Percentiles rank a stretch among this genome's conserved stretches.
Evolutionary conservation across 768 basidiomycete species (phyloP).

Genomic region (Psilocybe tampanensis): DNA sequence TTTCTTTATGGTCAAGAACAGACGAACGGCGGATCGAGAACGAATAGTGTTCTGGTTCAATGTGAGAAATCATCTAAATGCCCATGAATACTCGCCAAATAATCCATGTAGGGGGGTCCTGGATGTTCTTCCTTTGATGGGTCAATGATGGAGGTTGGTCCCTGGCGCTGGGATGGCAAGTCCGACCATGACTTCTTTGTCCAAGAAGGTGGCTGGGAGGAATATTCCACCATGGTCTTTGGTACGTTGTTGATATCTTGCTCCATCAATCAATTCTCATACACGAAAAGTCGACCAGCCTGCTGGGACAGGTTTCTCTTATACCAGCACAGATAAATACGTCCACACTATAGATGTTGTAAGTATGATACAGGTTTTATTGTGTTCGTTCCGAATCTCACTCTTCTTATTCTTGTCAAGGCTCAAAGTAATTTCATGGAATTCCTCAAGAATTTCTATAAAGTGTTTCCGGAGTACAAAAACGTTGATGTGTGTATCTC

Average conservation of each 20-base stretch:
- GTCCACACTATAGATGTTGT: slow-evolving; percentile 78
- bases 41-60: slow-evolving; percentile 97
- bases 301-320: slow-evolving; percentile 93
- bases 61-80: slow-evolving; percentile 43
- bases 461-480: slow-evolving; percentile 87
- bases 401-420: slow-evolving; percentile 36
- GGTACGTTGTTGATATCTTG: slow-evolving; percentile 51
- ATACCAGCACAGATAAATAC: slow-evolving; percentile 83
- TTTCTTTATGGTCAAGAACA: slow-evolving; percentile 89
- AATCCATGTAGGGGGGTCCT: slow-evolving; percentile 74
- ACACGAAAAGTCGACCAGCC: slow-evolving; percentile 86
- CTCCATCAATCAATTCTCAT: slow-evolving; percentile 6
- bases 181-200: slow-evolving; percentile 65
- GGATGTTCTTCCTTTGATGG: slow-evolving; percentile 98
- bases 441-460: slow-evolving; percentile 88
- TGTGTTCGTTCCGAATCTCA: background rate
- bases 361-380: slow-evolving; percentile 2
- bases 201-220: slow-evolving; percentile 93
- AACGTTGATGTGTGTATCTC: slow-evolving; percentile 71
- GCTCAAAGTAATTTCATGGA: slow-evolving; percentile 77
- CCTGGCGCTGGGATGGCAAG: slow-evolving; percentile 75
- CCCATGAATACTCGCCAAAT: slow-evolving; percentile 3
- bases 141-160: slow-evolving; percentile 97
- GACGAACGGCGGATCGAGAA: slow-evolving; percentile 86
- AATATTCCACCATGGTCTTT: slow-evolving; percentile 93